Conservation (phyloP, 345 rosid species). For the Eucalyptus marginata region DNA sequence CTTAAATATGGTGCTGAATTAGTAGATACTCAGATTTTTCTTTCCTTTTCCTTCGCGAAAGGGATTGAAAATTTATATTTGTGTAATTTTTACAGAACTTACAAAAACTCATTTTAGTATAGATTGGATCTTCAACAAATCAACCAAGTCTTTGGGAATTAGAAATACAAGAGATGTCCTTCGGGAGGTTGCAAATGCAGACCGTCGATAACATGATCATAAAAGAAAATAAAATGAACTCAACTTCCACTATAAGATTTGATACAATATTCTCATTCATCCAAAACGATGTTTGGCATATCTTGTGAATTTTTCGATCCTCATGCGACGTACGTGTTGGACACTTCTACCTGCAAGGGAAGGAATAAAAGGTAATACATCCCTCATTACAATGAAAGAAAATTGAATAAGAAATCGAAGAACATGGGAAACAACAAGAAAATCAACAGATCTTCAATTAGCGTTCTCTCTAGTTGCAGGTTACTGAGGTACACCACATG, state of each 20-base stretch:
- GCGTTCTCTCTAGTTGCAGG: neutral
- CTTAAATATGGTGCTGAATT: neutral
- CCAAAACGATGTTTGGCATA: neutral
- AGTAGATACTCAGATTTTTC: neutral
- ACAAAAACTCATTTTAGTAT: neutral
- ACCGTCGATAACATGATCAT: fast-evolving
- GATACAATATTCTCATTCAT: neutral
- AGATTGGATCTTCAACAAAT: neutral
- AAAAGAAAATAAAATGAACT: neutral
- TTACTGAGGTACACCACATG: neutral
- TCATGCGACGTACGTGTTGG: neutral
- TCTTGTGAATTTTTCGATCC: neutral
- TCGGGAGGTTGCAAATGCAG: neutral
- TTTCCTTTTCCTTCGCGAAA: neutral
- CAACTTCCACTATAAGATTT: neutral
- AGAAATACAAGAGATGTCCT: neutral
- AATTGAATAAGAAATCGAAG: neutral
- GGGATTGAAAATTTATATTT: neutral
- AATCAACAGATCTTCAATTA: neutral
- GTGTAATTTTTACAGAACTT: neutral
- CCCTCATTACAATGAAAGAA: neutral
- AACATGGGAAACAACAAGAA: neutral
- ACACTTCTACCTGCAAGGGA: neutral
- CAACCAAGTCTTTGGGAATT: neutral
- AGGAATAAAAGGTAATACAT: neutral